phyloP scores from a whole-genome alignment of 805 yeast species.

The Saccharomycopsis sp. region DNA sequence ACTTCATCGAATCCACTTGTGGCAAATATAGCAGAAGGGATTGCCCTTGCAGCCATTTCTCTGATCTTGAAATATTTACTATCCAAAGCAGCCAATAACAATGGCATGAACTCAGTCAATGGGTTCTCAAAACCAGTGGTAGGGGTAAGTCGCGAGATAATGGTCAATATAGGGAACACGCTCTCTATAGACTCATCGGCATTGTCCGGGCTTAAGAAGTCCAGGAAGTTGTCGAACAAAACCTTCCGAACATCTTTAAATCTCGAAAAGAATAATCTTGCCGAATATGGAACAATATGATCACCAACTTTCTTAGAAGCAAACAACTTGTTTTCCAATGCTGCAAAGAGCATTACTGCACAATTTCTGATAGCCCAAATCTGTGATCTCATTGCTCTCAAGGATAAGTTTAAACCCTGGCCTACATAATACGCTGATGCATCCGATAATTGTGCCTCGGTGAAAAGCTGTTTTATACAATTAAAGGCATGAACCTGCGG shows the following conservation, averaged over 20 bases:
- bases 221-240: conserved; percentile 38
- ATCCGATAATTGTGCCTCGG: conserved; percentile 60
- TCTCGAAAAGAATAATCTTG: conserved; percentile 65
- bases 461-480: conserved; percentile 67
- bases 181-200: conserved; percentile 41
- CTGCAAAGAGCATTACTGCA: conserved; percentile 86
- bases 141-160: conserved; percentile 62
- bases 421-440: conserved; percentile 47
- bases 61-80: conserved; percentile 74
- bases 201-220: conserved; percentile 25
- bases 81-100: conserved; percentile 42
- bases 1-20: conserved; percentile 30
- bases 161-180: conserved; percentile 68
- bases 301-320: conserved; percentile 42
- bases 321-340: conserved; percentile 74
- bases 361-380: conserved; percentile 89
- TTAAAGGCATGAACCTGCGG: conserved; percentile 95
- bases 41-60: conserved; percentile 74
- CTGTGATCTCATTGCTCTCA: conserved; percentile 54
- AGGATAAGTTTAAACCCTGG: conserved; percentile 51
- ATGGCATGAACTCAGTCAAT: conserved; percentile 44
- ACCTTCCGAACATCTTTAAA: conserved; percentile 47
- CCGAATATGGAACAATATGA: conserved; percentile 33
- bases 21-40: conserved; percentile 41
- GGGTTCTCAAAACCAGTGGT: conserved; percentile 46